phyloP scores from a whole-genome alignment of 129 eudicot genomes.

The Erigeron canadensis region DNA sequence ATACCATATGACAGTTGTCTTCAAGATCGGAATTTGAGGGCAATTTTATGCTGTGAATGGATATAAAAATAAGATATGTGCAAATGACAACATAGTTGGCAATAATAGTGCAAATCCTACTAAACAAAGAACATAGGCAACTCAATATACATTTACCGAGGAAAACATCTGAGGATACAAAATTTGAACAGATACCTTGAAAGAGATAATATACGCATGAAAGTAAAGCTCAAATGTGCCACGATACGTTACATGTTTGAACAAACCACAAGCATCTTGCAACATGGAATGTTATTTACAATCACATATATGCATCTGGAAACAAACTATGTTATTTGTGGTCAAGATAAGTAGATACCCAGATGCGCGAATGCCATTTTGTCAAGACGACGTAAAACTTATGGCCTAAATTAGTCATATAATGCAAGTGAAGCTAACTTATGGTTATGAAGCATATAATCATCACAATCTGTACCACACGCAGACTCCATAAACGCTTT shows the following conservation, averaged over 20 bases:
- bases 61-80: too few relatives aligned
- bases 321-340: not conserved
- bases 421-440: conserved; percentile 13
- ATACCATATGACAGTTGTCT: too few relatives aligned
- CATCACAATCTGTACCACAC: conserved; percentile 29
- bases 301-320: not conserved
- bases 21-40: too few relatives aligned
- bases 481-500: conserved; percentile 45
- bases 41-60: too few relatives aligned
- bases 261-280: conserved; percentile 22
- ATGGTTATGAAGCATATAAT: conserved; percentile 33
- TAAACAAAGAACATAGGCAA: too few relatives aligned
- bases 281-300: conserved; percentile 20
- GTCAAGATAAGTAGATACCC: too few relatives aligned
- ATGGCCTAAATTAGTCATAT: conserved; percentile 5
- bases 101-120: too few relatives aligned
- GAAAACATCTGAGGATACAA: too few relatives aligned
- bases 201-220: too few relatives aligned
- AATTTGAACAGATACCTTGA: too few relatives aligned
- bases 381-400: not conserved
- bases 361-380: not conserved
- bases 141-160: too few relatives aligned
- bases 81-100: too few relatives aligned
- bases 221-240: not conserved
- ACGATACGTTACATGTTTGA: not conserved